Percentiles rank a stretch among this genome's conserved stretches.
phyloP scores from a whole-genome alignment of 2,329 filamentous ascomycete species.

The Rhytidhysteron rufulum region DNA sequence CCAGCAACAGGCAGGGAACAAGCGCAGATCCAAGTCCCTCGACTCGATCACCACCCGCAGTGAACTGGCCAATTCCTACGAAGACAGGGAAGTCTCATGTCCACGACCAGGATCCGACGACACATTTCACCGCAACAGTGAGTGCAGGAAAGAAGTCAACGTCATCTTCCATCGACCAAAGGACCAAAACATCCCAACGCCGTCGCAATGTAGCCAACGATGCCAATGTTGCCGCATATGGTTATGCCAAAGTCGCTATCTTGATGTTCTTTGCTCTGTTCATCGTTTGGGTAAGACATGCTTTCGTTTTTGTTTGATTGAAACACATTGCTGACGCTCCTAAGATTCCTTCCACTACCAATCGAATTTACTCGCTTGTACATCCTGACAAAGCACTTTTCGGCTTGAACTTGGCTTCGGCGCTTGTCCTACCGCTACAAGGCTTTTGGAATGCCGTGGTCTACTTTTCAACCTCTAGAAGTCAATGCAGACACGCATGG shows the following conservation, averaged over 20 bases:
- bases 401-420: constrained; percentile 64
- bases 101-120: constrained; percentile 1
- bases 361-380: constrained; percentile 68
- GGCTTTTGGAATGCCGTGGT: constrained; percentile 83
- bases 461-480: constrained; percentile 62
- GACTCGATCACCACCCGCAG: neutral
- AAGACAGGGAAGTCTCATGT: neutral
- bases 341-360: constrained; percentile 66
- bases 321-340: neutral
- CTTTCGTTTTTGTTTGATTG: neutral
- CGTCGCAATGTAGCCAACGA: constrained; percentile 34
- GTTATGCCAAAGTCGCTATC: constrained; percentile 66
- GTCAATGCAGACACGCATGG: neutral
- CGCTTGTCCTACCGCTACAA: constrained; percentile 74
- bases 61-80: constrained; percentile 1
- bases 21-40: neutral
- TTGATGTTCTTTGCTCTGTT: constrained; percentile 69
- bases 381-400: constrained; percentile 47
- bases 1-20: constrained; percentile 18
- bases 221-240: constrained; percentile 60
- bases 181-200: neutral
- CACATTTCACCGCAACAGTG: constrained; percentile 5
- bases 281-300: constrained; percentile 58
- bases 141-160: constrained; percentile 3
- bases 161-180: constrained; percentile 5